These are phyloP conservation scores for Penicillium sp. DNA, from an alignment of 2,329 filamentous ascomycete genomes.

Conservation along the genomic window DNA sequence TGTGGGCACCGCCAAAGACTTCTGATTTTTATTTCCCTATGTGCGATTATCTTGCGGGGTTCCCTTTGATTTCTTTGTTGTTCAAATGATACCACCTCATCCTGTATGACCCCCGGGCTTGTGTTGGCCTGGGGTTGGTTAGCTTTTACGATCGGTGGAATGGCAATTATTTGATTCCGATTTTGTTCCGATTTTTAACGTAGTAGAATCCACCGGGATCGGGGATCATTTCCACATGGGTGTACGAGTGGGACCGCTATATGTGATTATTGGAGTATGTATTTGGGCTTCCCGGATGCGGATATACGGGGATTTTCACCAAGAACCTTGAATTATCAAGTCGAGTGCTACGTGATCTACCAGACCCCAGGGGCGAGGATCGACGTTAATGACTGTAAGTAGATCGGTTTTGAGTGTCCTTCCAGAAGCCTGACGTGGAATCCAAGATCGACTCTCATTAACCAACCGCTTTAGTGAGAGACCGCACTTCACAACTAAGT, in stretches of 20 bases:
- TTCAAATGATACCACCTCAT: slow-evolving; percentile 44
- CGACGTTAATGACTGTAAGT: neutral
- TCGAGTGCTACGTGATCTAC: too few relatives aligned
- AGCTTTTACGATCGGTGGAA: slow-evolving; percentile 34
- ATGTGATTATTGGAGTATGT: neutral
- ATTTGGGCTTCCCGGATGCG: neutral
- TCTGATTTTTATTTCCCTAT: slow-evolving; percentile 15
- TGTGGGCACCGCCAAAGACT: slow-evolving; percentile 14
- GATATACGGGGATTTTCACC: neutral
- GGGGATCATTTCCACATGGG: neutral
- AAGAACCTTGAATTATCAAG: neutral
- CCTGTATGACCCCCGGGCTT: slow-evolving; percentile 31
- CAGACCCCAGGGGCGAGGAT: neutral
- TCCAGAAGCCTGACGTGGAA: too few relatives aligned
- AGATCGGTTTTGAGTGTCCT: neutral
- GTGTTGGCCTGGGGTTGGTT: slow-evolving; percentile 25
- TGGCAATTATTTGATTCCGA: slow-evolving; percentile 23
- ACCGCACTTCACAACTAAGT: neutral
- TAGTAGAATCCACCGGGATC: neutral
- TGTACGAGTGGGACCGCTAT: neutral
- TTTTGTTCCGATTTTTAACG: neutral
- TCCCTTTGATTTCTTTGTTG: slow-evolving; percentile 20
- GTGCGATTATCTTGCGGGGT: slow-evolving; percentile 20
- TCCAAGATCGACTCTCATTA: too few relatives aligned
- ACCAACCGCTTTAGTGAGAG: neutral